A percentile compares a stretch with the other conserved stretches of the same genome.
Evolutionary conservation across 768 basidiomycete species (phyloP).

Genomic region (Leucocoprinus sp.): DNA sequence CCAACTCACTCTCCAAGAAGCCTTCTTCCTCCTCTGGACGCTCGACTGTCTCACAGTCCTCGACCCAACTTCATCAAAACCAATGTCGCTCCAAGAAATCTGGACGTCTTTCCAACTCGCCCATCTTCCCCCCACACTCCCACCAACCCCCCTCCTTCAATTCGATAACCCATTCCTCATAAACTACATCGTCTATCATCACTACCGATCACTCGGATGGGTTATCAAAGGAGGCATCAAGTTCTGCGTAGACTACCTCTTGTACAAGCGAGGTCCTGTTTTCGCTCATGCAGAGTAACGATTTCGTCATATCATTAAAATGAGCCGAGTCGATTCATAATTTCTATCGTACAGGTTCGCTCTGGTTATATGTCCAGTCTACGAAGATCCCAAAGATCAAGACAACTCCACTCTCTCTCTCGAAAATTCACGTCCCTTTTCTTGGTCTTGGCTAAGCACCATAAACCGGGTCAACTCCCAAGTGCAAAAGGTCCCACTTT

Average conservation of each 20-base stretch:
- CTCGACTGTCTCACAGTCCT: slow-evolving; percentile 73
- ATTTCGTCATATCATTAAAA: slow-evolving; percentile 11
- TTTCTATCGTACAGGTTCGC: no score
- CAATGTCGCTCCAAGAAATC: slow-evolving; percentile 48
- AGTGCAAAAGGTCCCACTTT: slow-evolving; percentile 70
- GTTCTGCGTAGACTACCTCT: slow-evolving; percentile 91
- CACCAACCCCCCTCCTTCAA: slow-evolving; percentile 24
- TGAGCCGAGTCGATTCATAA: no score
- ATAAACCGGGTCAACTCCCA: slow-evolving; percentile 95
- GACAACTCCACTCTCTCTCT: slow-evolving; percentile 54
- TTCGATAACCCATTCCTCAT: slow-evolving; percentile 92
- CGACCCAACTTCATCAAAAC: slow-evolving; percentile 50
- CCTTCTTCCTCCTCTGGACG: slow-evolving; percentile 82
- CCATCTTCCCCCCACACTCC: slow-evolving; percentile 31
- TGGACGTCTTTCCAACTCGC: slow-evolving; percentile 59
- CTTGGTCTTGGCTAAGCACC: slow-evolving; percentile 96
- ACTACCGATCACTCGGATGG: slow-evolving; percentile 95
- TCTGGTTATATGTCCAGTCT: slow-evolving; percentile 82
- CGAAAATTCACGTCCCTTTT: slow-evolving; percentile 61
- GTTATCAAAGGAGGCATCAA: slow-evolving; percentile 94
- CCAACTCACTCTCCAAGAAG: slow-evolving; percentile 83
- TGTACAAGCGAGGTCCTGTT: slow-evolving; percentile 92
- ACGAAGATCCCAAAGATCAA: slow-evolving; percentile 74
- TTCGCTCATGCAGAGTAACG: slow-evolving; percentile 95
- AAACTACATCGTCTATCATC: slow-evolving; percentile 86